Percentiles rank a stretch among this genome's conserved stretches.
These are phyloP conservation scores for Tylopilus sp. DNA, from an alignment of 768 basidiomycete genomes.

Conservation along the genomic window DNA sequence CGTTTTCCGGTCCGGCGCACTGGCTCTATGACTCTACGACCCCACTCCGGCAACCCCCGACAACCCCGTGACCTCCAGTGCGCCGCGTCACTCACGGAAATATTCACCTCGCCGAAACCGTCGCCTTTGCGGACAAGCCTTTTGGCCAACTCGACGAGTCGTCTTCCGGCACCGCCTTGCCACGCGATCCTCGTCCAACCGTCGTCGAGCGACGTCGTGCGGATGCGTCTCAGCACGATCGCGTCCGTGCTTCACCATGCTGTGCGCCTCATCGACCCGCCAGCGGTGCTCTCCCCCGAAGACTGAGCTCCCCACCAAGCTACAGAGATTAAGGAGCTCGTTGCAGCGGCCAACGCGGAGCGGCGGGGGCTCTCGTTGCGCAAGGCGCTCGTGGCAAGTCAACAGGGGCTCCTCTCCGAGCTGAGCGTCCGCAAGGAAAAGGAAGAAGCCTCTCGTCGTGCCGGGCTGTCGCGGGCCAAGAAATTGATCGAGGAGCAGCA, in stretches of 20 bases:
- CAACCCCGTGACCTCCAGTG: too few relatives aligned
- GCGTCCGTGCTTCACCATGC: conserved; percentile 72
- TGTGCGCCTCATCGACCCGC: conserved; percentile 51
- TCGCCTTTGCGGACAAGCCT: conserved; percentile 80
- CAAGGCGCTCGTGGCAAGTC: conserved; percentile 78
- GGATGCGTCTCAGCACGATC: conserved; percentile 73
- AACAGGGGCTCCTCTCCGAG: conserved; percentile 82
- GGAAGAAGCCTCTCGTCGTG: conserved; percentile 77
- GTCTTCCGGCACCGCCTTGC: conserved; percentile 13
- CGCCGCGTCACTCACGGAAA: too few relatives aligned
- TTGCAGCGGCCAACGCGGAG: conserved; percentile 67
- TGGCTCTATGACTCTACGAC: too few relatives aligned
- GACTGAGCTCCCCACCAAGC: conserved; percentile 44
- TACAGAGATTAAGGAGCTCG: conserved; percentile 54
- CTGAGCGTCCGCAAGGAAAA: conserved; percentile 82
- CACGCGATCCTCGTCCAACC: conserved; percentile 60
- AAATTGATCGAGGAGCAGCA: conserved; percentile 66
- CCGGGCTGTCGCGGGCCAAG: conserved; percentile 61
- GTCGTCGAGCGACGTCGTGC: conserved; percentile 65
- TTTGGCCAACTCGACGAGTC: conserved; percentile 46
- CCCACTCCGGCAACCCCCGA: too few relatives aligned
- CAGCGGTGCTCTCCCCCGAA: conserved; percentile 37
- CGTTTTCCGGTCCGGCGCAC: too few relatives aligned
- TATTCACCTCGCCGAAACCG: too few relatives aligned
- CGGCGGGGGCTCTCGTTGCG: conserved; percentile 73